A percentile compares a stretch with the other conserved stretches of the same genome.
These are phyloP conservation scores for Cladosporium austrohemisphaericum DNA, from an alignment of 2,329 filamentous ascomycete species.

Conservation along the genomic window DNA sequence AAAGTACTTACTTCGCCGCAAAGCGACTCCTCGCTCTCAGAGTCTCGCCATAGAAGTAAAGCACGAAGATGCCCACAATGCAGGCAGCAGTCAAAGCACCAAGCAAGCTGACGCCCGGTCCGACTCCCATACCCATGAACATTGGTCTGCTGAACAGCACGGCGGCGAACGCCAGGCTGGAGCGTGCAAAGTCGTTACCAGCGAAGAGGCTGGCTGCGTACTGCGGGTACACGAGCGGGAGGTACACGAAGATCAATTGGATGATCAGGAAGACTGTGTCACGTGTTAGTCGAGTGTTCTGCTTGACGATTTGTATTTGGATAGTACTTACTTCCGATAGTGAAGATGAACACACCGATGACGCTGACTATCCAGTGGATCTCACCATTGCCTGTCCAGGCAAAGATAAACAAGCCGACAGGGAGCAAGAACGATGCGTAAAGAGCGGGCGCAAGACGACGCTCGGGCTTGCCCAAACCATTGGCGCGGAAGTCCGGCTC, in stretches of 20 bases:
- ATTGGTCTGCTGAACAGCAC: constrained; percentile 59
- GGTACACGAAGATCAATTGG: constrained; percentile 41
- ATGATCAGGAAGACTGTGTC: constrained; percentile 37
- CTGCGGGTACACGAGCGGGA: constrained; percentile 36
- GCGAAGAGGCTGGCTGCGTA: constrained; percentile 57
- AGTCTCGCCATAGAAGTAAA: constrained; percentile 56
- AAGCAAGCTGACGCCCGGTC: constrained; percentile 54
- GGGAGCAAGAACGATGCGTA: constrained; percentile 28
- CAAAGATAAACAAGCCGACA: constrained; percentile 34
- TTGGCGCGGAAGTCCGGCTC: constrained; percentile 24
- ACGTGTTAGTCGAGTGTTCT: background rate
- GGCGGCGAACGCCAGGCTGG: constrained; percentile 55
- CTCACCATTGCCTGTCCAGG: constrained; percentile 24
- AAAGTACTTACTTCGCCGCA: constrained; percentile 41
- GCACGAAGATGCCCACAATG: constrained; percentile 46
- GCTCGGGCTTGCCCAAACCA: constrained; percentile 29
- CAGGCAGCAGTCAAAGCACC: constrained; percentile 42
- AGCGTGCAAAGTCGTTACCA: constrained; percentile 57
- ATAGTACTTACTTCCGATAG: constrained; percentile 22
- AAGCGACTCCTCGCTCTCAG: constrained; percentile 58
- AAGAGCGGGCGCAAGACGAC: constrained; percentile 31
- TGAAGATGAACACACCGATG: constrained; percentile 41
- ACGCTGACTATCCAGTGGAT: constrained; percentile 39
- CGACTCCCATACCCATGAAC: constrained; percentile 57
- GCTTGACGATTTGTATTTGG: background rate